Conservation (phyloP, 2,329 filamentous ascomycete genomes). For the Sordariomycetes sp. region DNA sequence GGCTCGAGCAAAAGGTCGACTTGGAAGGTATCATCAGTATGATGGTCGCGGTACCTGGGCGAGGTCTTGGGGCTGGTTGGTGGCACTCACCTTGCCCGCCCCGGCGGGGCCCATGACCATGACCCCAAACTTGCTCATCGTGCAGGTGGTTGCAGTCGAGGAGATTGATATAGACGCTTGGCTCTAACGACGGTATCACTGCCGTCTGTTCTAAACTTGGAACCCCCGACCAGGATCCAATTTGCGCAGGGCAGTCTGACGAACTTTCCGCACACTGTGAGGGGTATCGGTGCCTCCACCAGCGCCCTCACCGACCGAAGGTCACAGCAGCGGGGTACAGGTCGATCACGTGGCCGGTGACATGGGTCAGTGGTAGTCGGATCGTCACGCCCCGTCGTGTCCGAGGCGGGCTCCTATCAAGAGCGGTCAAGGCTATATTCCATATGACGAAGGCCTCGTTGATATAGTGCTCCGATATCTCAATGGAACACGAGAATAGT, state of each 20-base stretch:
- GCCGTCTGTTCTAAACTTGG: no score
- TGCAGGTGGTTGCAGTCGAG: not conserved
- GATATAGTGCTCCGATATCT: no score
- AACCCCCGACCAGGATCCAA: no score
- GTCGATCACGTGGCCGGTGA: not conserved
- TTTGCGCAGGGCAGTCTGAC: no score
- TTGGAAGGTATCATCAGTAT: slow-evolving; percentile 17
- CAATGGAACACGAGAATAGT: no score
- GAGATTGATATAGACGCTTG: not conserved
- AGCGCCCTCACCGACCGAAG: not conserved
- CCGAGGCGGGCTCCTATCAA: no score
- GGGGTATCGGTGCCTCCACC: not conserved
- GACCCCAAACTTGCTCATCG: slow-evolving; percentile 87
- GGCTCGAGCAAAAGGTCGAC: slow-evolving; percentile 87
- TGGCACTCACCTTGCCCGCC: slow-evolving; percentile 62
- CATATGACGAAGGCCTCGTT: no score
- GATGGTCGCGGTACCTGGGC: not conserved
- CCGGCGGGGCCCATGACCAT: slow-evolving; percentile 95
- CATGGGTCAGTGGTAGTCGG: not conserved
- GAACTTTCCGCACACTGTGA: not conserved
- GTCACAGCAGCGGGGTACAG: not conserved
- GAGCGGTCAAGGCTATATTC: no score
- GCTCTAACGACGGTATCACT: no score
- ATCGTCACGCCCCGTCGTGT: no score
- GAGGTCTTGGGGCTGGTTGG: not conserved